A percentile compares a stretch with the other conserved stretches of the same genome.
These are phyloP conservation scores for Metarhizium anisopliae DNA, from an alignment of 2,329 filamentous ascomycete species.

Conservation along the genomic window DNA sequence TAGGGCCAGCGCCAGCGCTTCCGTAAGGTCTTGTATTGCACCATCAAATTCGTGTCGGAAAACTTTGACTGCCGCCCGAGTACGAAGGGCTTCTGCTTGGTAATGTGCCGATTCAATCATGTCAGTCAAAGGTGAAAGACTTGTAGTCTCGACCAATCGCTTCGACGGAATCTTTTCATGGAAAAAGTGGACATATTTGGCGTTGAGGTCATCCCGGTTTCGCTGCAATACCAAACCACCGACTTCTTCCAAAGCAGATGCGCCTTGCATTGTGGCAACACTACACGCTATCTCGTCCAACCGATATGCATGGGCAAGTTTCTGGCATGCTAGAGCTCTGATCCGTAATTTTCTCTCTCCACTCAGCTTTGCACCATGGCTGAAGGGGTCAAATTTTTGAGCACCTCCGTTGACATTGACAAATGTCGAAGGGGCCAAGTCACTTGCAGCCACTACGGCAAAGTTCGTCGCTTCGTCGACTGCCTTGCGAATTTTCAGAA, in stretches of 20 bases:
- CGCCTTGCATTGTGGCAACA: conserved; percentile 75
- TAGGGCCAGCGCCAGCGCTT: conserved; percentile 50
- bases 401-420: conserved; percentile 39
- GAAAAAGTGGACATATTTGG: conserved; percentile 86
- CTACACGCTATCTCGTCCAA: conserved; percentile 78
- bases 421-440: conserved; percentile 56
- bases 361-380: conserved; percentile 57
- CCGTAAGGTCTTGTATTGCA: conserved; percentile 61
- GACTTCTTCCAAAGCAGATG: conserved; percentile 68
- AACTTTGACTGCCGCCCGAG: conserved; percentile 62
- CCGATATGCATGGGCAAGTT: conserved; percentile 67
- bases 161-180: conserved; percentile 79
- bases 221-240: conserved; percentile 64
- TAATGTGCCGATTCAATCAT: conserved; percentile 56
- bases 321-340: conserved; percentile 70
- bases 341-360: conserved; percentile 70
- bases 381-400: conserved; percentile 12
- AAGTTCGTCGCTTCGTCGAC: conserved; percentile 75
- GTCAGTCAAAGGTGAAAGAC: conserved; percentile 55
- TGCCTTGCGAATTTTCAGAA: conserved; percentile 70
- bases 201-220: conserved; percentile 58
- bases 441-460: conserved; percentile 67
- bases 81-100: conserved; percentile 60
- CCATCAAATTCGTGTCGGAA: conserved; percentile 68
- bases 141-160: conserved; percentile 64